These are phyloP conservation scores for Albizia julibrissin DNA, from an alignment of 306 rosid genomes.

Conservation along the genomic window DNA sequence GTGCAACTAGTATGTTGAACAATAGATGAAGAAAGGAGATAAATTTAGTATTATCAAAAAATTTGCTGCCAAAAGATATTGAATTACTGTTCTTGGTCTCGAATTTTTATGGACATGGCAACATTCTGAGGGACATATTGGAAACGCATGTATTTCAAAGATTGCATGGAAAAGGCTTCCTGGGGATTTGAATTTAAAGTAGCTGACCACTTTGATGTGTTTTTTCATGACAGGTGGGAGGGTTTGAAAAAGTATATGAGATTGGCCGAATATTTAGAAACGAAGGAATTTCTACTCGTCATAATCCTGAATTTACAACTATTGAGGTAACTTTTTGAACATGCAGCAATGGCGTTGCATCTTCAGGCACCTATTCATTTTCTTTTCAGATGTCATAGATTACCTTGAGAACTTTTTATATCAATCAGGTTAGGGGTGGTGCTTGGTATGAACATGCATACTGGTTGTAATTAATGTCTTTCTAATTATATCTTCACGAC, in stretches of 20 bases:
- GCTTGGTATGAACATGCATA: conserved; percentile 8
- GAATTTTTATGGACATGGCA: conserved; percentile 15
- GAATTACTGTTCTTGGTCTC: conserved; percentile 21
- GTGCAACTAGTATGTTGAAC: neutral
- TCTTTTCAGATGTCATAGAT: conserved; percentile 20
- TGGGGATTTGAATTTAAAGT: conserved; percentile 31
- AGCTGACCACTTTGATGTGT: conserved; percentile 27
- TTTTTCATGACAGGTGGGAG: conserved; percentile 77
- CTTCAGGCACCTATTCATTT: conserved; percentile 23
- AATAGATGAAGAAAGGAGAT: neutral
- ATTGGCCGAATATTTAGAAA: conserved; percentile 97
- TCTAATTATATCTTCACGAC: conserved; percentile 30
- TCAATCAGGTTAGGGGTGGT: conserved; percentile 4
- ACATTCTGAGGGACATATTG: conserved; percentile 6
- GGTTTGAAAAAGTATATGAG: conserved; percentile 93
- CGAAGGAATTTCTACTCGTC: conserved; percentile 98
- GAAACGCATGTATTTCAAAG: neutral
- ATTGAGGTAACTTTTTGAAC: conserved; percentile 70
- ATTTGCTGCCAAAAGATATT: conserved; percentile 15
- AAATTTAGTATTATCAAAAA: conserved; percentile 1
- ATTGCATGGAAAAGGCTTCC: neutral
- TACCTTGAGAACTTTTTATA: neutral
- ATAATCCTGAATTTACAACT: conserved; percentile 97
- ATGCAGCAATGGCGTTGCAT: neutral
- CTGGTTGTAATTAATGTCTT: neutral